phyloP scores from a whole-genome alignment of 2,329 filamentous ascomycete species.

The Cercospora sojina region DNA sequence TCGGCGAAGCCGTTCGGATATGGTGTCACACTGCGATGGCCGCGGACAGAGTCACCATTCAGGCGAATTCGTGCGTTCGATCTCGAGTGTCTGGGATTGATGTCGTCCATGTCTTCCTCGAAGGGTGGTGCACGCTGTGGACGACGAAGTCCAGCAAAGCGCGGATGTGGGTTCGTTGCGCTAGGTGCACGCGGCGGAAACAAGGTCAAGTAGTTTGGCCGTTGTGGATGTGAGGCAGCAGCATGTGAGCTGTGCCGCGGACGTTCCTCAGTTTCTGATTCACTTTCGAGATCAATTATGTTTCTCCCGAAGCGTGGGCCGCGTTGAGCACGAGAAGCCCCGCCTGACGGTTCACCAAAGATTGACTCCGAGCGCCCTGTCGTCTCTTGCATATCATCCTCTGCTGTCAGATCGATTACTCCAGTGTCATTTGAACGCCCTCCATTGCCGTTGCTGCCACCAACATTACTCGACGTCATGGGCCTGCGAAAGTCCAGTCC shows the following conservation, averaged over 20 bases:
- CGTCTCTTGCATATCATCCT: constrained; percentile 25
- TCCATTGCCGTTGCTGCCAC: background rate
- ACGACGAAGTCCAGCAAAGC: constrained; percentile 21
- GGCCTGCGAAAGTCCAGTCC: constrained; percentile 57
- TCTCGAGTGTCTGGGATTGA: constrained; percentile 45
- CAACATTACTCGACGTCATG: constrained; percentile 22
- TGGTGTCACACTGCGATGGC: constrained; percentile 27
- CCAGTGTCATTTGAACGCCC: background rate
- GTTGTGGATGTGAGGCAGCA: constrained; percentile 10
- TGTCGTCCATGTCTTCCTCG: constrained; percentile 13
- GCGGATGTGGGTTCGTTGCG: constrained; percentile 17
- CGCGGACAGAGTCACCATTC: constrained; percentile 8
- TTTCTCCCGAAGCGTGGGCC: constrained; percentile 45
- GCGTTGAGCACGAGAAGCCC: constrained; percentile 36
- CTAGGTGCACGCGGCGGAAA: constrained; percentile 12
- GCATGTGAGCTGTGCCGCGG: constrained; percentile 1
- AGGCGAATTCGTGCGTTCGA: constrained; percentile 20
- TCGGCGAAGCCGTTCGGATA: constrained; percentile 26
- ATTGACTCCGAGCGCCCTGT: constrained; percentile 9
- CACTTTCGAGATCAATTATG: constrained; percentile 43
- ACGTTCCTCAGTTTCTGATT: constrained; percentile 21
- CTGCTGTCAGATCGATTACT: constrained; percentile 43
- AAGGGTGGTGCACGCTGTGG: constrained; percentile 10
- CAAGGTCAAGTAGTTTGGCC: constrained; percentile 16
- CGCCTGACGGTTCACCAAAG: constrained; percentile 15